phyloP scores from a whole-genome alignment of 208 protist species.

The Acanthamoeba rhysodes region DNA sequence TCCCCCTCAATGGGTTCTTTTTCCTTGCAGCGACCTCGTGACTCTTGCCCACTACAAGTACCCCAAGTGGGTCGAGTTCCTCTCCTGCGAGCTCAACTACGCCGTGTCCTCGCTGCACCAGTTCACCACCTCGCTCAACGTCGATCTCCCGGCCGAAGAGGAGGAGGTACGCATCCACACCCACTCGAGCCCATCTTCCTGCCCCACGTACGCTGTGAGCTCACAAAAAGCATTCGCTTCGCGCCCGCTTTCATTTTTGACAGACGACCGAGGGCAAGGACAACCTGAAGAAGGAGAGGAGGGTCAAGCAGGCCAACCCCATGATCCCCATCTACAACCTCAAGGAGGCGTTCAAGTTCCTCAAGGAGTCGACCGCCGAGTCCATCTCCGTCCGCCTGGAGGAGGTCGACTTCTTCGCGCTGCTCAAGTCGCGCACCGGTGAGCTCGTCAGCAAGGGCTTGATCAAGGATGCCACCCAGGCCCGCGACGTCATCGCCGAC shows the following conservation, averaged over 20 bases:
- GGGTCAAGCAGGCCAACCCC: conserved; percentile 21
- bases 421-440: conserved; percentile 62
- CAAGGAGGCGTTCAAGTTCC: conserved; percentile 75
- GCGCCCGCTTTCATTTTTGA: not conserved
- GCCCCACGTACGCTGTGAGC: not conserved
- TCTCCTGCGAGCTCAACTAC: conserved; percentile 76
- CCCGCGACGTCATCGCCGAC: conserved; percentile 66
- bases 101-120: conserved; percentile 76
- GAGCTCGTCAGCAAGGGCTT: conserved; percentile 61
- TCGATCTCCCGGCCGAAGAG: conserved; percentile 48
- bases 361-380: conserved; percentile 50
- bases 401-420: conserved; percentile 66
- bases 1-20: not conserved
- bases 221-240: too few species aligned
- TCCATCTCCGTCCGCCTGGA: conserved; percentile 69
- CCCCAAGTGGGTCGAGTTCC: conserved; percentile 79
- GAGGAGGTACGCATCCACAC: not conserved
- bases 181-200: not conserved
- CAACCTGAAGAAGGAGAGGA: conserved; percentile 46
- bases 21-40: conserved; percentile 70
- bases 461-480: conserved; percentile 72
- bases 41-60: conserved; percentile 78
- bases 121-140: conserved; percentile 70
- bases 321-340: conserved; percentile 79
- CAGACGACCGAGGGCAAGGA: conserved; percentile 9